phyloP scores from a whole-genome alignment of 305 asterid genomes.

The Solanum hybrid region DNA sequence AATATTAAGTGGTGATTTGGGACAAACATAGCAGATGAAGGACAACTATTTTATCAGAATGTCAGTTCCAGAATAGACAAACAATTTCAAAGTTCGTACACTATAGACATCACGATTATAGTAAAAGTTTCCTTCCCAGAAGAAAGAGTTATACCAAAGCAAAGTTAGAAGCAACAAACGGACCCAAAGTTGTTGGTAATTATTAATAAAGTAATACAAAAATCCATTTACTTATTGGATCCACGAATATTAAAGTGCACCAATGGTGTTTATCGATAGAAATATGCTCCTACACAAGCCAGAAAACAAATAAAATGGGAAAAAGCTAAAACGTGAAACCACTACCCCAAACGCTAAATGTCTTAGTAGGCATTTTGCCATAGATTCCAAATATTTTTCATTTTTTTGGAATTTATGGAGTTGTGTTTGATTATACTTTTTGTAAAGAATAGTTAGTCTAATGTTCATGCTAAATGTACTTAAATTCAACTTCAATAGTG shows the following conservation, averaged over 20 bases:
- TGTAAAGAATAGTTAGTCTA: background rate
- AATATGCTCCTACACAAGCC: background rate
- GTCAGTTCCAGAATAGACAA: background rate
- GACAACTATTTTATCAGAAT: background rate
- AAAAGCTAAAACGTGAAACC: background rate
- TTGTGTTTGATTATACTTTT: background rate
- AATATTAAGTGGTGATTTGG: background rate
- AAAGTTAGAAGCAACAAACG: background rate
- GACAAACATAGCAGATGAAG: background rate
- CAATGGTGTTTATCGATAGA: background rate
- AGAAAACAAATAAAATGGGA: background rate
- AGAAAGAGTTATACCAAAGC: background rate
- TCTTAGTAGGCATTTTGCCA: background rate
- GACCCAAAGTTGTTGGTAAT: background rate
- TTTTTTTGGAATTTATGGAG: background rate
- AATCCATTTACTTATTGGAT: background rate
- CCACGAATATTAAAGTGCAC: background rate
- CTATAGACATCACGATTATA: background rate
- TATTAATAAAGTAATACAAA: background rate
- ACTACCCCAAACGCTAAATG: background rate
- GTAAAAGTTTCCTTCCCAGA: background rate
- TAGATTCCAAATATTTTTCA: background rate
- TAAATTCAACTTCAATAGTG: background rate
- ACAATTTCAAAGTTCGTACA: background rate
- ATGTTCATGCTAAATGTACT: background rate